Base-by-base conservation (phyloP, 78 protist species). In the Bigelowiella natans region DNA sequence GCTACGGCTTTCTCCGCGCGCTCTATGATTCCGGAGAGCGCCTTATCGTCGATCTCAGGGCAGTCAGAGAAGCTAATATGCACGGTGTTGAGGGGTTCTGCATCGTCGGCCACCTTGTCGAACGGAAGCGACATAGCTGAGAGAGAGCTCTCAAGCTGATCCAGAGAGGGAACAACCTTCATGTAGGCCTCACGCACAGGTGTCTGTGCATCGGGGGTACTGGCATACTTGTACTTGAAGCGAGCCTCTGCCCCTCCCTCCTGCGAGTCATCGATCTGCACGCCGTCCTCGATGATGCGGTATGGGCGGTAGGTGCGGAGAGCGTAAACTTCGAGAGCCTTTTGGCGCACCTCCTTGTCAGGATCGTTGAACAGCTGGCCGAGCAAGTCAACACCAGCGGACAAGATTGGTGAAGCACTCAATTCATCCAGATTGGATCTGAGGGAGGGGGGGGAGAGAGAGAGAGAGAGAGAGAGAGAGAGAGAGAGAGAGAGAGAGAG, bases 291-390 rank as follows among this genome's bases (percentile, higher is more conserved):
- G 11, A 0, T 2, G 86, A 94, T 92, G 51, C 28, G 2, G 91
- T 93, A 93, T n/a, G 94, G 90, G 31, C 86, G 83, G 87, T 94
- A 94, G 28, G 86, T 1, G 83, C 95, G 93, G 39, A 92, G 92
- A 2, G 90, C 93, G 40, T 94, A 94, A 39, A 88, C 95, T 83
- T 94, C 93, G 37, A 87, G 85, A 1, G 95, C 94, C 73, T 51
- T 51, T 51, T 51, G 7, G 73, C 73, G 2, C 93, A 92, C 28
- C 11, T 39, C 28, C n/a, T 82, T 2, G 92, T 82, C 73, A 18
- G 73, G 73, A 18, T 51, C 73, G 73, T 18, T 51, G 73, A 51
- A 51, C 7, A 51, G 73, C 73, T 51, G 73, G 18, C 73, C 73
- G 7, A 51, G 7, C n/a, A n/a, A n/a, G n/a, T n/a, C n/a, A n/a